Evolutionary conservation across 1,284 basidiomycete genomes (phyloP).

Genomic region (Sporisorium scitamineum): DNA sequence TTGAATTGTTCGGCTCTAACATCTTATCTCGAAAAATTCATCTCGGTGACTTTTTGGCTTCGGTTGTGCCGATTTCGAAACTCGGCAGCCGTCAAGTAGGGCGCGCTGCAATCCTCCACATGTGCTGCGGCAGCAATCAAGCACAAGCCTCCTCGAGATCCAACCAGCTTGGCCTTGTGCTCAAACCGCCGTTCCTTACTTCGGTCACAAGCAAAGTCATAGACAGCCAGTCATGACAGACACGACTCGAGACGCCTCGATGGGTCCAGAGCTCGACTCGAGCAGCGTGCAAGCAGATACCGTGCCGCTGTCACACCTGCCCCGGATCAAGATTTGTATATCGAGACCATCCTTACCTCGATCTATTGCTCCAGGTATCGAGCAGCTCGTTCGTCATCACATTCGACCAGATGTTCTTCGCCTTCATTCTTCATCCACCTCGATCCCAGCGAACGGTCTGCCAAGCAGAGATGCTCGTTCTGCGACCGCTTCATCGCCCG

Average conservation of each 20-base stretch:
- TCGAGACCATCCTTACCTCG: slow-evolving; percentile 12
- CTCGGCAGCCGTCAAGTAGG: background rate
- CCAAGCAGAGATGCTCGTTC: background rate
- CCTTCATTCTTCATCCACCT: background rate
- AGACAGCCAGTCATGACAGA: slow-evolving; percentile 13
- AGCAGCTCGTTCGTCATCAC: slow-evolving; percentile 25
- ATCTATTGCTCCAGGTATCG: slow-evolving; percentile 16
- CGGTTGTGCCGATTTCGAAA: background rate
- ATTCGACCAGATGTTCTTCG: slow-evolving; percentile 28
- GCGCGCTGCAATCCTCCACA: background rate
- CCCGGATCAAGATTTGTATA: slow-evolving; percentile 30
- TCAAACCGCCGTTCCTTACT: background rate
- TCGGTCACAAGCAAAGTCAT: background rate
- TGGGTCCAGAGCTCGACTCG: slow-evolving; percentile 21
- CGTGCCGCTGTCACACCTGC: slow-evolving; percentile 18
- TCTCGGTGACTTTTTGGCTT: background rate
- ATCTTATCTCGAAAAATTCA: background rate
- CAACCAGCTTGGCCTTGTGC: background rate
- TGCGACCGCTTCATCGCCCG: background rate
- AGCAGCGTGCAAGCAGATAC: slow-evolving; percentile 15
- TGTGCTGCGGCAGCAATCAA: background rate
- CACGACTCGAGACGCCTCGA: slow-evolving; percentile 27
- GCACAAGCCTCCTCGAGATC: background rate
- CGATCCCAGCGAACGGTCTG: slow-evolving; percentile 11
- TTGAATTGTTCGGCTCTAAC: background rate